Percentiles rank a stretch among this genome's conserved stretches.
Evolutionary conservation across 306 rosid genomes (phyloP).

Genomic region (Prunus padus): DNA sequence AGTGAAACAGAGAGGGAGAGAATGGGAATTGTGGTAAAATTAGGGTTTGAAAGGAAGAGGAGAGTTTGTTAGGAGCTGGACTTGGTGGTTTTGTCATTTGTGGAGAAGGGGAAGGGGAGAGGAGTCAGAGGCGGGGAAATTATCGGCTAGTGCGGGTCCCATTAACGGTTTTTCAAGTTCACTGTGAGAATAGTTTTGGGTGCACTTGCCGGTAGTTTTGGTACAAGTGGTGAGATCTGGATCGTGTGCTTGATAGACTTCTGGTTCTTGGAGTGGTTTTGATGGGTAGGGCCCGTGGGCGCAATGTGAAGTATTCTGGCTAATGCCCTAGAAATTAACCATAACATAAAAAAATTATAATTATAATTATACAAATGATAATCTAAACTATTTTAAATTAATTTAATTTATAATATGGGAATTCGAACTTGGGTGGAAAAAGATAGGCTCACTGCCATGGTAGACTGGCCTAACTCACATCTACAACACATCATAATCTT

Average conservation of each 20-base stretch:
- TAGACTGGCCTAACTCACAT: too few relatives aligned
- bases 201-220: background rate
- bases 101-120: slow-evolving; percentile 8
- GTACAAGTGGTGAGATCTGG: background rate
- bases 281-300: background rate
- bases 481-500: too few relatives aligned
- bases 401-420: too few relatives aligned
- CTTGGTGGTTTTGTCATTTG: background rate
- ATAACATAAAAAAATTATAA: too few relatives aligned
- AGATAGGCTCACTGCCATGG: too few relatives aligned
- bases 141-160: slow-evolving; percentile 33
- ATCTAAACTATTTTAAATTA: too few relatives aligned
- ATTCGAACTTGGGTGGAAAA: too few relatives aligned
- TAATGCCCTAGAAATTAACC: too few relatives aligned
- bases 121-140: slow-evolving; percentile 22
- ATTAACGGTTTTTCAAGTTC: slow-evolving; percentile 31
- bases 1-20: slow-evolving; percentile 5
- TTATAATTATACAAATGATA: too few relatives aligned
- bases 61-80: slow-evolving; percentile 16
- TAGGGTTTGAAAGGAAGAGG: slow-evolving; percentile 17
- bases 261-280: background rate
- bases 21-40: slow-evolving; percentile 1
- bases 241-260: background rate
- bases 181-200: background rate
- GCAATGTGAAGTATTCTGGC: too few relatives aligned